A percentile compares a stretch with the other conserved stretches of the same genome.
Evolutionary conservation across 1,284 basidiomycete species (phyloP).

Genomic region (Austroboletus novae-zelandiae): DNA sequence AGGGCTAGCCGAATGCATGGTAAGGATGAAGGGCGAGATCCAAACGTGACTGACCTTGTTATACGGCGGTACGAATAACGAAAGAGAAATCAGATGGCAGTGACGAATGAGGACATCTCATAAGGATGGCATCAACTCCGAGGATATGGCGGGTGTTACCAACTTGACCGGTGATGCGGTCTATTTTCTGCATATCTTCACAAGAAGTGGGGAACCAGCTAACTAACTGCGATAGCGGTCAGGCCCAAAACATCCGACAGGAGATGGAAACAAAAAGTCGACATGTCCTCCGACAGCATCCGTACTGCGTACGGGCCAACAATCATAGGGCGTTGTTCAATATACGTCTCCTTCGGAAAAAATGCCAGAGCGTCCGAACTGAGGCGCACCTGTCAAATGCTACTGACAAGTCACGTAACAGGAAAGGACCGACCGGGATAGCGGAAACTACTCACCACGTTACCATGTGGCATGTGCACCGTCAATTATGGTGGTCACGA

Average conservation of each 20-base stretch:
- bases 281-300: background rate
- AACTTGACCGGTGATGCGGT: background rate
- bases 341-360: background rate
- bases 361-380: background rate
- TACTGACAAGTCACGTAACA: background rate
- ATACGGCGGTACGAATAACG: background rate
- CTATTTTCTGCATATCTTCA: background rate
- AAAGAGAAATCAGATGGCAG: constrained; percentile 1
- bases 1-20: background rate
- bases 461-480: too few relatives aligned
- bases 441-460: background rate
- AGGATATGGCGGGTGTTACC: background rate
- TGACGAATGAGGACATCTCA: background rate
- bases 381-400: background rate
- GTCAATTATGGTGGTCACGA: background rate
- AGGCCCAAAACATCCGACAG: background rate
- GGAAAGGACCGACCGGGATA: background rate
- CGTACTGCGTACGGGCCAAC: background rate
- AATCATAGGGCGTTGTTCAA: background rate
- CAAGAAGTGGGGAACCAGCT: background rate
- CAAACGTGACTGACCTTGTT: constrained; percentile 1
- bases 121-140: background rate
- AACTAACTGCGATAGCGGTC: background rate
- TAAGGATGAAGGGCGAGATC: background rate
- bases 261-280: background rate